phyloP scores from a whole-genome alignment of 2,329 filamentous ascomycete genomes.

The Raffaelea ambrosiae region DNA sequence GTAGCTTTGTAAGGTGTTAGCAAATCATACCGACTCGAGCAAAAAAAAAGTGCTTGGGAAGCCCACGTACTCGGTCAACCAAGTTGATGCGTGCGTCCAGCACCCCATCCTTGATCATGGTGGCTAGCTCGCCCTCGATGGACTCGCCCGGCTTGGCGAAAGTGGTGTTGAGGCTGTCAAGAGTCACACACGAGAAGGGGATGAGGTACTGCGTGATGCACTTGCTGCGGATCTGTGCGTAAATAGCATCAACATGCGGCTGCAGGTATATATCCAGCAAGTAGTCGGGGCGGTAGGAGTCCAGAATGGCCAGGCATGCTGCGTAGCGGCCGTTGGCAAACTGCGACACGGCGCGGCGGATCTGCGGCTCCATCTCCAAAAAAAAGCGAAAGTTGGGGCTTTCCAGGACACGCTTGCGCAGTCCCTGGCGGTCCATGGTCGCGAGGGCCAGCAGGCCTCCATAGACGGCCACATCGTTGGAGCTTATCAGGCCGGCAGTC shows the following conservation, averaged over 20 bases:
- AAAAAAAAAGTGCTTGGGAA: not conserved
- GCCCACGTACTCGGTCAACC: constrained; percentile 54
- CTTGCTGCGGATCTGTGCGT: constrained; percentile 71
- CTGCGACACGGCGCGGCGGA: constrained; percentile 80
- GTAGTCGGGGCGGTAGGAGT: constrained; percentile 76
- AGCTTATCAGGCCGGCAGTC: constrained; percentile 59
- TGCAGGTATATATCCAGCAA: constrained; percentile 83
- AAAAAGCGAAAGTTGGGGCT: constrained; percentile 76
- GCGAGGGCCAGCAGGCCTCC: constrained; percentile 85
- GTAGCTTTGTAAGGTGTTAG: constrained; percentile 38
- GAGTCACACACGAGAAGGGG: constrained; percentile 79
- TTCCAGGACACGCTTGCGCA: constrained; percentile 70
- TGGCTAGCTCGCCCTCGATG: constrained; percentile 66
- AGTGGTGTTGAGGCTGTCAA: constrained; percentile 67
- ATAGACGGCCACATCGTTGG: constrained; percentile 87
- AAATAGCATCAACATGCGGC: constrained; percentile 61
- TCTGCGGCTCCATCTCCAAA: constrained; percentile 86
- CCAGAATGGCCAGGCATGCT: constrained; percentile 72
- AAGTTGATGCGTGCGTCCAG: constrained; percentile 78
- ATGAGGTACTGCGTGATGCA: constrained; percentile 90
- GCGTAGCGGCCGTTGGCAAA: constrained; percentile 91
- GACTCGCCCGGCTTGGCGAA: constrained; percentile 58
- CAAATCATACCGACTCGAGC: not conserved
- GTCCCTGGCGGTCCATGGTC: constrained; percentile 70
- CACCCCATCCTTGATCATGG: constrained; percentile 64